Conservation (phyloP, 176 grass and related monocot species). For the Otatea glauca region DNA sequence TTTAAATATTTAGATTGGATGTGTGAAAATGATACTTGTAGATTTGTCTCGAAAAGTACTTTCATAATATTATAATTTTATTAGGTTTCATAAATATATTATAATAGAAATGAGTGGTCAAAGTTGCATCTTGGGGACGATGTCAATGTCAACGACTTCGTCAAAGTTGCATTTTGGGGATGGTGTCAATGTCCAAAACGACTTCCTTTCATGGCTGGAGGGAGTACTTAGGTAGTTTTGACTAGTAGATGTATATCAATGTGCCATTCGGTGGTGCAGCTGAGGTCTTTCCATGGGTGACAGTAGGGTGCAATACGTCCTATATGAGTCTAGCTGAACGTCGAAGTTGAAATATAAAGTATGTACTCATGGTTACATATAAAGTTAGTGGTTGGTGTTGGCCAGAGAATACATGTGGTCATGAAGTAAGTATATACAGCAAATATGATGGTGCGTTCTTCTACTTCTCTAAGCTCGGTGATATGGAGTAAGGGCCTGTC, state of each 20-base stretch:
- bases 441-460: not conserved
- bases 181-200: no score
- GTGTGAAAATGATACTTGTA: no score
- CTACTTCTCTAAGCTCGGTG: not conserved
- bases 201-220: no score
- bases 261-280: constrained; percentile 16
- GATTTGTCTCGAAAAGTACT: no score
- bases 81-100: no score
- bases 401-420: not conserved
- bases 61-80: no score
- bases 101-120: no score
- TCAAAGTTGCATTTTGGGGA: no score
- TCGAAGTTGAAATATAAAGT: not conserved
- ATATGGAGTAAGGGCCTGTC: not conserved
- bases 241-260: constrained; percentile 4
- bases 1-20: no score
- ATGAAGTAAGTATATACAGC: not conserved
- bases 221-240: constrained; percentile 10
- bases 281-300: constrained; percentile 5
- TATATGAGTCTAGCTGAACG: not conserved
- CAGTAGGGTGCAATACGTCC: not conserved
- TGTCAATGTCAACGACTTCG: no score
- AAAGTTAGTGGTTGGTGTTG: not conserved
- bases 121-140: no score
- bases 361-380: not conserved